phyloP scores from a whole-genome alignment of 371 early-diverging fungal species.

The Rhizopus microsporus region DNA sequence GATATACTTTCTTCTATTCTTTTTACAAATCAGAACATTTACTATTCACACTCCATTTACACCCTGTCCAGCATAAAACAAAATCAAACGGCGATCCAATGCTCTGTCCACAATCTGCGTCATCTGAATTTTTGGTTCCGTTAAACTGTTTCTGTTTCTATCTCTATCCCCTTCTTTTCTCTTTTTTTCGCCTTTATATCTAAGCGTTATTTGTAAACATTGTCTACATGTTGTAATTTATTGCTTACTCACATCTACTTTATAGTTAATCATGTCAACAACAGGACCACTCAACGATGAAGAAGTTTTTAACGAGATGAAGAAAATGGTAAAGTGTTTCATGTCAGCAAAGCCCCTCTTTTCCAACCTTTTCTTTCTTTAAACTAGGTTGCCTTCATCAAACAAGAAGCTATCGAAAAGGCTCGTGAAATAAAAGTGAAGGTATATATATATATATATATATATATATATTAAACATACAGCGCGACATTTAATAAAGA shows the following conservation, averaged over 20 bases:
- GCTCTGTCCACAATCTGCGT: background rate
- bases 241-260: background rate
- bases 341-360: background rate
- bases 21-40: too few species aligned
- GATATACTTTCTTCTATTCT: too few species aligned
- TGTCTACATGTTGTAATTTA: background rate
- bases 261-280: conserved; percentile 35
- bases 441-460: conserved; percentile 50
- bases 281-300: conserved; percentile 84
- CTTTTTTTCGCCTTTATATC: background rate
- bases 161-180: background rate
- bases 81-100: conserved; percentile 3
- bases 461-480: background rate
- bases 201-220: background rate
- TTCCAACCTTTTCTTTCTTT: background rate
- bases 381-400: conserved; percentile 87
- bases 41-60: too few species aligned
- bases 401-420: conserved; percentile 97
- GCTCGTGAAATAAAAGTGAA: conserved; percentile 98
- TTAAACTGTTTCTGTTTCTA: background rate
- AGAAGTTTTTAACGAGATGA: conserved; percentile 89
- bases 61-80: background rate
- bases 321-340: conserved; percentile 71
- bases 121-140: conserved; percentile 2
- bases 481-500: conserved; percentile 2